phyloP scores from a whole-genome alignment of 176 grass and related monocot genomes.

The Oryza brachyantha region DNA sequence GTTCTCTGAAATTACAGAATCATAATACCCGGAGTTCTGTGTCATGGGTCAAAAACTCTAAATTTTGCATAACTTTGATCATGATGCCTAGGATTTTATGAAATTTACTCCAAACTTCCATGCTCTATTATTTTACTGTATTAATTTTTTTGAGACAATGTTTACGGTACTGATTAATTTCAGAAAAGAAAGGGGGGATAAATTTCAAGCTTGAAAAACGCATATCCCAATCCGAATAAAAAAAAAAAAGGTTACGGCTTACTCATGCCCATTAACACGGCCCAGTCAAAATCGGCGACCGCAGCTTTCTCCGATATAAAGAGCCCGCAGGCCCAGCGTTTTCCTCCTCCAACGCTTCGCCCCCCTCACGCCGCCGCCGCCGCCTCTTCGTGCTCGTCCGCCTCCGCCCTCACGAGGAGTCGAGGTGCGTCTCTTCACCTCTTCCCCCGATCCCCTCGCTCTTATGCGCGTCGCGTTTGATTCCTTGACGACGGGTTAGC shows the following conservation, averaged over 20 bases:
- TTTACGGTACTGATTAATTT: too few relatives aligned
- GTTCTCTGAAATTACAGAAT: too few relatives aligned
- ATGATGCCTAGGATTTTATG: too few relatives aligned
- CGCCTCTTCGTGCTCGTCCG: neutral
- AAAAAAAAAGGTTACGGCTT: neutral
- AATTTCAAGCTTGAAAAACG: too few relatives aligned
- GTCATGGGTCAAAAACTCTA: too few relatives aligned
- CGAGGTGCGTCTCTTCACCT: neutral
- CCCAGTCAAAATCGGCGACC: neutral
- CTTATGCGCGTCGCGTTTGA: neutral
- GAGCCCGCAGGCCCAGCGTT: neutral
- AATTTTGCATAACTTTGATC: too few relatives aligned
- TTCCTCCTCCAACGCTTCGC: slow-evolving; percentile 1
- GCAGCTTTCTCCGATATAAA: neutral
- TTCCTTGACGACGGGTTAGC: neutral
- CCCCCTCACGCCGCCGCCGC: neutral
- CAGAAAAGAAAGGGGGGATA: too few relatives aligned
- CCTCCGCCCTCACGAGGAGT: neutral
- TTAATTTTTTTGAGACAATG: too few relatives aligned
- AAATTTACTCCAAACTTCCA: too few relatives aligned
- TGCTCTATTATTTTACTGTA: too few relatives aligned
- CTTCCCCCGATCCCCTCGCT: neutral
- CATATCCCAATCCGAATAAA: too few relatives aligned
- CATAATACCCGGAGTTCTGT: too few relatives aligned
- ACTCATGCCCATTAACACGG: neutral